Conservation (phyloP, 2,329 filamentous ascomycete species). For the Aspergillus bombycis region DNA sequence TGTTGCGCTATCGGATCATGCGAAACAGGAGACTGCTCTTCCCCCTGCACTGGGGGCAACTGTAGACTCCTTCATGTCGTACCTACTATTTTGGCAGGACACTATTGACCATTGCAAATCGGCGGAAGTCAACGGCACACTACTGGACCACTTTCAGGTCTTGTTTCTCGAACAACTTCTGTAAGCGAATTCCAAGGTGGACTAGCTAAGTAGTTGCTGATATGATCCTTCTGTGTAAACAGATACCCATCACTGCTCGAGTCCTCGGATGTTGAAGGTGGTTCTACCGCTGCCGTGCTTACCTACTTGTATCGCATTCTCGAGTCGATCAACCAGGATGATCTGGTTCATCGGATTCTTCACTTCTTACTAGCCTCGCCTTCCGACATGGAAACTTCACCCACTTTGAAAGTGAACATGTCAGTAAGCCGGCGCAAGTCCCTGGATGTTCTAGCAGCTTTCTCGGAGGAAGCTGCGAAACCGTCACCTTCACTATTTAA, state of each 20-base stretch:
- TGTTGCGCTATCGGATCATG: conserved; percentile 85
- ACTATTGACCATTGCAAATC: conserved; percentile 95
- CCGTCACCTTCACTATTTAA: conserved; percentile 89
- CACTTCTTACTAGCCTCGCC: conserved; percentile 87
- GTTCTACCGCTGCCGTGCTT: conserved; percentile 92
- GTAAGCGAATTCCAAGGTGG: conserved; percentile 55
- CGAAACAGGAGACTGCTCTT: conserved; percentile 72
- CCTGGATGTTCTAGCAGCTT: conserved; percentile 79
- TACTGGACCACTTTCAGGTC: conserved; percentile 96
- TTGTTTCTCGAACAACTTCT: conserved; percentile 93
- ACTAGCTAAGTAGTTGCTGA: background rate
- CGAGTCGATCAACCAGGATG: conserved; percentile 87
- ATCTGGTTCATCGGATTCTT: conserved; percentile 91
- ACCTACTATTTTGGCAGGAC: conserved; percentile 97
- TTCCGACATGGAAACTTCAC: conserved; percentile 38
- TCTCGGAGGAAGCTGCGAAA: conserved; percentile 73
- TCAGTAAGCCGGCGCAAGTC: conserved; percentile 77
- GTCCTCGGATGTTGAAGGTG: conserved; percentile 94
- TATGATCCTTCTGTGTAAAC: background rate
- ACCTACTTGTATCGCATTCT: conserved; percentile 91
- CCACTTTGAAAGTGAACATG: conserved; percentile 60
- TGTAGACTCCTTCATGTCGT: conserved; percentile 89
- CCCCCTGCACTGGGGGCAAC: conserved; percentile 83
- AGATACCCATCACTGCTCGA: conserved; percentile 95
- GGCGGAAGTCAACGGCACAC: conserved; percentile 84